Percentiles rank a stretch among this genome's conserved stretches.
phyloP scores from a whole-genome alignment of 371 early-diverging fungal species.

The Conidiobolus incongruus region DNA sequence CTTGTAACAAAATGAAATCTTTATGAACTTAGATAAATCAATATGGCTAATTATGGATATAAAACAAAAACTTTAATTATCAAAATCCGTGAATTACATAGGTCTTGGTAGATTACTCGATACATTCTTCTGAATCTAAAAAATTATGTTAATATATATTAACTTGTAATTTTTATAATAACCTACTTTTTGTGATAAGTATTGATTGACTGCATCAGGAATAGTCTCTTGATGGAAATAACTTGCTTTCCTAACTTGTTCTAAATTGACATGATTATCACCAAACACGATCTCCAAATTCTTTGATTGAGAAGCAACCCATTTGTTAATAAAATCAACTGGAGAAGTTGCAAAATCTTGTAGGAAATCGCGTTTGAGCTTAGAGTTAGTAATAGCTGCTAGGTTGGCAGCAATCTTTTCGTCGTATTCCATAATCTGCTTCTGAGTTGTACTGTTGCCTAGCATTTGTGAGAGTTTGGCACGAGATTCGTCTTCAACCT shows the following conservation, averaged over 20 bases:
- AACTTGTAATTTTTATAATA: too few relatives aligned
- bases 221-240: conserved; percentile 71
- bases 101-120: too few relatives aligned
- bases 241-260: conserved; percentile 51
- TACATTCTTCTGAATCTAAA: too few relatives aligned
- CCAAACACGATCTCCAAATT: conserved; percentile 76
- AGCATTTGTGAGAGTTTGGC: conserved; percentile 21
- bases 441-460: conserved; percentile 16
- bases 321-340: conserved; percentile 70
- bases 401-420: conserved; percentile 45
- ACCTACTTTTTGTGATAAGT: too few relatives aligned
- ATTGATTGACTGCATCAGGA: too few relatives aligned
- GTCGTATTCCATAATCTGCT: conserved; percentile 27
- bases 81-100: too few relatives aligned
- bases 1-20: too few relatives aligned
- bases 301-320: conserved; percentile 76
- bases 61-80: too few relatives aligned
- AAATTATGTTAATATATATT: too few relatives aligned
- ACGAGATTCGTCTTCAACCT: conserved; percentile 48
- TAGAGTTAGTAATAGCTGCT: conserved; percentile 59
- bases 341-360: conserved; percentile 67
- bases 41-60: too few relatives aligned
- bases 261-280: conserved; percentile 57
- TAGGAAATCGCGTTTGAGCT: conserved; percentile 86
- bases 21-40: too few relatives aligned